Conservation (phyloP, 2,329 filamentous ascomycete species). For the Remersonia thermophila region DNA sequence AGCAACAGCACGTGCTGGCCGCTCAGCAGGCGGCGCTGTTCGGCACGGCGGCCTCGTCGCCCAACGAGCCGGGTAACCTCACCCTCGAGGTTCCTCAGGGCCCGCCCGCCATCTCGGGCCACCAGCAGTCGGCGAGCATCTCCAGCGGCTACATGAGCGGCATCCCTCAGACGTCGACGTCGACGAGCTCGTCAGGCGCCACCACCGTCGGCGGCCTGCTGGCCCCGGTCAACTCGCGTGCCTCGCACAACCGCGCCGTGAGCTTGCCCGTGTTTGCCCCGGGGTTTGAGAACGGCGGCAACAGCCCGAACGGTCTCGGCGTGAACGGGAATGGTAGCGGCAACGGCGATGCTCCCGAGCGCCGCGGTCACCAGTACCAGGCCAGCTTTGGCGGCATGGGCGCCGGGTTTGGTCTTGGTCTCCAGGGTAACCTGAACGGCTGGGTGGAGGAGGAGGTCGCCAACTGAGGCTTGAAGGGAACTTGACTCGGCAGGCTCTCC, state of each 20-base stretch:
- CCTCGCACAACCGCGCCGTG: slow-evolving; percentile 67
- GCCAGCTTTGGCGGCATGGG: slow-evolving; percentile 49
- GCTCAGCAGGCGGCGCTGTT: slow-evolving; percentile 75
- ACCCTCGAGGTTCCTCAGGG: slow-evolving; percentile 49
- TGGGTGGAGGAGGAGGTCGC: slow-evolving; percentile 57
- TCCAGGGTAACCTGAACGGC: slow-evolving; percentile 51
- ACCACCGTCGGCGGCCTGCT: slow-evolving; percentile 67
- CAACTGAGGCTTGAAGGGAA: slow-evolving; percentile 28
- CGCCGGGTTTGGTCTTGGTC: slow-evolving; percentile 47
- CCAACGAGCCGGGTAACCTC: slow-evolving; percentile 33
- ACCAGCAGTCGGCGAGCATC: slow-evolving; percentile 54
- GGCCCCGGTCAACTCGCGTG: slow-evolving; percentile 47
- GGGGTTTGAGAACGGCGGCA: slow-evolving; percentile 48
- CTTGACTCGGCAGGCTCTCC: no score
- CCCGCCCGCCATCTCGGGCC: slow-evolving; percentile 40
- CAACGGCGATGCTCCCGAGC: slow-evolving; percentile 36
- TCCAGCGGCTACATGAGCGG: slow-evolving; percentile 46
- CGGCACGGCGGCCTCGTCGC: slow-evolving; percentile 52
- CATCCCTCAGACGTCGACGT: neutral
- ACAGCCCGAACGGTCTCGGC: slow-evolving; percentile 36
- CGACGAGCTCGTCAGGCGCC: slow-evolving; percentile 39
- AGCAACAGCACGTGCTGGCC: slow-evolving; percentile 58
- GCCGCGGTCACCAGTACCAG: slow-evolving; percentile 55
- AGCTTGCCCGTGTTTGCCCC: slow-evolving; percentile 66
- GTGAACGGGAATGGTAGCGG: slow-evolving; percentile 32